Conservation (phyloP, 495 filamentous ascomycete species). For the Cercophora scortea region DNA sequence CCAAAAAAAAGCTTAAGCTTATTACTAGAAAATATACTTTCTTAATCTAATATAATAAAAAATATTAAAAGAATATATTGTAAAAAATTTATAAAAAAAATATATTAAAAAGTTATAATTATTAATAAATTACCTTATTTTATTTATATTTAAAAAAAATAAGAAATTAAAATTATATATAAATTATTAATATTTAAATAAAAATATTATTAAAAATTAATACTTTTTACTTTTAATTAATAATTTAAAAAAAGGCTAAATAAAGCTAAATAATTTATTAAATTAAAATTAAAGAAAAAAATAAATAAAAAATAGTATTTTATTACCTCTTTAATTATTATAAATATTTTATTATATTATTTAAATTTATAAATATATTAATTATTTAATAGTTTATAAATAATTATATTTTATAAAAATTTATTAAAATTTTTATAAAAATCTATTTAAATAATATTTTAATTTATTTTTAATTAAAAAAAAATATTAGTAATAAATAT, state of each 20-base stretch:
- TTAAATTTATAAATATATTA: not conserved
- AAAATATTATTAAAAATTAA: not conserved
- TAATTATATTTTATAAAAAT: not conserved
- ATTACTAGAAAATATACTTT: no score
- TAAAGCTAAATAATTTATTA: not conserved
- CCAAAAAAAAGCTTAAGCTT: no score
- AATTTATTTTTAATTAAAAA: not conserved
- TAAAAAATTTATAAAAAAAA: no score
- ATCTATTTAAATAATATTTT: not conserved
- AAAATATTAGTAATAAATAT: not conserved
- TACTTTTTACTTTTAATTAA: no score
- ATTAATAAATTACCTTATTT: no score
- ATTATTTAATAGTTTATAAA: no score
- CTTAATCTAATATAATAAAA: no score
- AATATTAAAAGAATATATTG: no score
- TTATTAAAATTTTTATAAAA: not conserved
- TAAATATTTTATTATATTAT: not conserved
- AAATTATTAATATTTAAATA: not conserved
- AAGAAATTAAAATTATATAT: not conserved
- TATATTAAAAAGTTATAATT: no score
- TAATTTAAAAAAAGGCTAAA: not conserved
- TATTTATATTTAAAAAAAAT: no score
- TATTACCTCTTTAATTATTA: not conserved
- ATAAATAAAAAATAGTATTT: conserved; percentile 1
- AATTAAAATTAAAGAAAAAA: not conserved